Evolutionary conservation across 352 stramenopile genomes (phyloP).

Genomic region (Phytophthora pinifolia): DNA sequence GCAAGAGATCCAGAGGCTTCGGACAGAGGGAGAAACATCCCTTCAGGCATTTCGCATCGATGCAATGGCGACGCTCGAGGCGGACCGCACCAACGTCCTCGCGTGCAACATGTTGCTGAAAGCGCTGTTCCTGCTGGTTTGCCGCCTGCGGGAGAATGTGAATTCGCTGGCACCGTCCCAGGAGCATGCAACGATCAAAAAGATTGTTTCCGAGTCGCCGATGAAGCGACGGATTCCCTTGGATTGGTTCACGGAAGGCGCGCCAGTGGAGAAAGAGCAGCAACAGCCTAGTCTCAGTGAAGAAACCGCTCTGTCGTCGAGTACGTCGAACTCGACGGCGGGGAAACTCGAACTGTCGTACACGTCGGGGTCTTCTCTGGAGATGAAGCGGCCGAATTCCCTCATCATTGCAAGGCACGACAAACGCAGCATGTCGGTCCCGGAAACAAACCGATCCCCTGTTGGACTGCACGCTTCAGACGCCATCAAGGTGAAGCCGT

Average conservation of each 20-base stretch:
- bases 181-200: slow-evolving; percentile 76
- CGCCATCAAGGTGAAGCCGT: slow-evolving; percentile 54
- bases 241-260: slow-evolving; percentile 73
- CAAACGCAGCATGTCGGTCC: slow-evolving; percentile 33
- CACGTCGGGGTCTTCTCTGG: slow-evolving; percentile 45
- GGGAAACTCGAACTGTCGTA: slow-evolving; percentile 41
- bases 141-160: slow-evolving; percentile 54
- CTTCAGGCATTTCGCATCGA: slow-evolving; percentile 41
- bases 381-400: slow-evolving; percentile 38
- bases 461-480: slow-evolving; percentile 33
- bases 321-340: slow-evolving; percentile 37
- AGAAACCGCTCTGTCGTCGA: slow-evolving; percentile 35
- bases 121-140: slow-evolving; percentile 57
- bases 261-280: slow-evolving; percentile 27
- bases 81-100: slow-evolving; percentile 50
- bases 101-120: slow-evolving; percentile 69
- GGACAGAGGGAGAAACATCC: slow-evolving; percentile 33
- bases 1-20: slow-evolving; percentile 61
- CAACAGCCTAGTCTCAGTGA: slow-evolving; percentile 37
- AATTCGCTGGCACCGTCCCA: slow-evolving; percentile 60
- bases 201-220: slow-evolving; percentile 63
- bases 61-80: slow-evolving; percentile 30
- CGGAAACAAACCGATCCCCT: slow-evolving; percentile 41
- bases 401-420: slow-evolving; percentile 24
- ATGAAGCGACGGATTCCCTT: slow-evolving; percentile 71